phyloP scores from a whole-genome alignment of 2,329 filamentous ascomycete genomes.

The Graphilbum ipis-grandicollis region DNA sequence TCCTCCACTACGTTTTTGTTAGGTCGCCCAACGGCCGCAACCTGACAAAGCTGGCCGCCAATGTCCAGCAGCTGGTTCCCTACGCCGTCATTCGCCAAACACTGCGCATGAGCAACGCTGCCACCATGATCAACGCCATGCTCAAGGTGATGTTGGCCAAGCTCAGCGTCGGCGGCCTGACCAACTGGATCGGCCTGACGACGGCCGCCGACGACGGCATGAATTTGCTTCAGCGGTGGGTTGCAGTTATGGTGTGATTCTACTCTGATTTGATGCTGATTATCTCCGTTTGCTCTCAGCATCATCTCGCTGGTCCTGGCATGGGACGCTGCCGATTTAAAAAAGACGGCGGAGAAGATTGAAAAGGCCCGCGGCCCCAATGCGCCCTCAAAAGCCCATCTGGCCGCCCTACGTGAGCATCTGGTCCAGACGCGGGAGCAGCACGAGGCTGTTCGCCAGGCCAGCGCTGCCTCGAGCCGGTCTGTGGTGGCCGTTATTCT shows the following conservation, averaged over 20 bases:
- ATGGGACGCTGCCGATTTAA: constrained; percentile 58
- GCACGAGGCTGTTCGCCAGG: constrained; percentile 40
- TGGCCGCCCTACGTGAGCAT: constrained; percentile 42
- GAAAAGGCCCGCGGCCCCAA: constrained; percentile 36
- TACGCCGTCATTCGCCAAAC: constrained; percentile 59
- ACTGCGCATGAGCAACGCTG: constrained; percentile 59
- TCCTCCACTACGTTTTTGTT: constrained; percentile 57
- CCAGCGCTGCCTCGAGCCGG: constrained; percentile 29
- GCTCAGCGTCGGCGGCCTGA: constrained; percentile 53
- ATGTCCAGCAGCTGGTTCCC: constrained; percentile 51
- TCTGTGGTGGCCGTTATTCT: constrained; percentile 56
- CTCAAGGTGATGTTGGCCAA: constrained; percentile 60
- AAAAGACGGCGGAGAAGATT: constrained; percentile 44
- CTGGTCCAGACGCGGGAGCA: constrained; percentile 31
- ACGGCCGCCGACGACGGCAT: constrained; percentile 57
- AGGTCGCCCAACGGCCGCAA: constrained; percentile 61
- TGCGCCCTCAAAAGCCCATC: constrained; percentile 39
- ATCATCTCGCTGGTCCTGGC: constrained; percentile 57
- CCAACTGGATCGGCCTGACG: constrained; percentile 65
- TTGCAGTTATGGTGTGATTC: no score
- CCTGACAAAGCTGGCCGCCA: constrained; percentile 52
- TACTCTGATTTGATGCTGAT: no score
- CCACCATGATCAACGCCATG: constrained; percentile 66
- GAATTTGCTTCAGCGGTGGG: constrained; percentile 52
- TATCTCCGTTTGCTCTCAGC: no score